These are phyloP conservation scores for Mycena alexandri DNA, from an alignment of 768 basidiomycete species.

Conservation along the genomic window DNA sequence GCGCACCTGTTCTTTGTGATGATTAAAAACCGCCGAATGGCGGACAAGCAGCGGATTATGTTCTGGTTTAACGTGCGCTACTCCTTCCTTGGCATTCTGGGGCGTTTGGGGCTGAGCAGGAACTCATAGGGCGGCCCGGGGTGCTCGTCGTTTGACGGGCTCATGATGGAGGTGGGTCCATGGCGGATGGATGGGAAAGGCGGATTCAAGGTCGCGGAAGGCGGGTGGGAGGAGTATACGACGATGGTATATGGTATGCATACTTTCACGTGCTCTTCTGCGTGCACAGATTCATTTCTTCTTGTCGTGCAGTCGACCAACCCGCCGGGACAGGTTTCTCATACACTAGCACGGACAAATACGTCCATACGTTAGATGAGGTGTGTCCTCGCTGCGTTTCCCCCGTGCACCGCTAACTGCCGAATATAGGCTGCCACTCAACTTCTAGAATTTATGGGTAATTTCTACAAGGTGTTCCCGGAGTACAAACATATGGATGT, in stretches of 20 bases:
- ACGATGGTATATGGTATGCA: conserved; percentile 92
- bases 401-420: conserved; percentile 3
- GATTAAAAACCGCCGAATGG: conserved; percentile 85
- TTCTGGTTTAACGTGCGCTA: conserved; percentile 98
- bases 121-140: conserved; percentile 88
- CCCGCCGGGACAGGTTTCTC: conserved; percentile 97
- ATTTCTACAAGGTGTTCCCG: conserved; percentile 93
- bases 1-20: conserved; percentile 92
- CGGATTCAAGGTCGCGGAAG: conserved; percentile 78
- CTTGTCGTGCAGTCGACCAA: conserved; percentile 84
- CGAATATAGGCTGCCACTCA: conserved; percentile 75
- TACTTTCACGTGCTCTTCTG: conserved; percentile 12
- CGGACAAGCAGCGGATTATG: conserved; percentile 91
- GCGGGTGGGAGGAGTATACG: conserved; percentile 98
- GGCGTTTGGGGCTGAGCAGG: neutral
- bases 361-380: conserved; percentile 82
- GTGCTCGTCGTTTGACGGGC: conserved; percentile 96
- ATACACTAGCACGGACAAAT: conserved; percentile 87
- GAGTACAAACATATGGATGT: conserved; percentile 89
- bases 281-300: conserved; percentile 14
- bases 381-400: conserved; percentile 46
- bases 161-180: conserved; percentile 99
- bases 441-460: conserved; percentile 84
- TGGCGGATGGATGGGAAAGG: conserved; percentile 84
- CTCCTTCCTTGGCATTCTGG: neutral